A percentile compares a stretch with the other conserved stretches of the same genome.
Conservation (phyloP, 2,329 filamentous ascomycete species). For the Juglanconis juglandina region DNA sequence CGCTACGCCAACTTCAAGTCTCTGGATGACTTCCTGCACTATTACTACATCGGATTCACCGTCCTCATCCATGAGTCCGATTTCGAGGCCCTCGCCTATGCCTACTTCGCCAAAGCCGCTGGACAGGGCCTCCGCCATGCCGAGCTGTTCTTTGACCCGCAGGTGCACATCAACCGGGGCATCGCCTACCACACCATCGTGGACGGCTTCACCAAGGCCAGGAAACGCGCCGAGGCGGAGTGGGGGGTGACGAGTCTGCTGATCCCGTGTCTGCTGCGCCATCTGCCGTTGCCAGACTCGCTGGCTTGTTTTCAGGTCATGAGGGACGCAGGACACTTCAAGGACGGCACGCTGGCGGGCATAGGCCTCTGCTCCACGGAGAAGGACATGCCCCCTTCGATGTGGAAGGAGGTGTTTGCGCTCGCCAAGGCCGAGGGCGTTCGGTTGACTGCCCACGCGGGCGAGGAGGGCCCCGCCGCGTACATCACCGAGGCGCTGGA, state of each 20-base stretch:
- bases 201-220: conserved; percentile 58
- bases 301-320: conserved; percentile 42
- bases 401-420: conserved; percentile 61
- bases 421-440: conserved; percentile 51
- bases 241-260: conserved; percentile 64
- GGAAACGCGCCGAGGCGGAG: conserved; percentile 56
- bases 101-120: conserved; percentile 65
- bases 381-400: conserved; percentile 40
- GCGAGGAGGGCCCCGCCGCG: conserved; percentile 67
- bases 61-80: conserved; percentile 64
- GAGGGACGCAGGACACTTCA: conserved; percentile 40
- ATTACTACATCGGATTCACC: conserved; percentile 75
- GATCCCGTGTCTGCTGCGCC: conserved; percentile 70
- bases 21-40: conserved; percentile 73
- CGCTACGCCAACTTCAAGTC: conserved; percentile 67
- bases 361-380: conserved; percentile 30
- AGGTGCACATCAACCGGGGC: conserved; percentile 65
- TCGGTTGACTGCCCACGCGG: conserved; percentile 68
- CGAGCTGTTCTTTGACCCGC: conserved; percentile 79
- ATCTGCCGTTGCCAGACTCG: conserved; percentile 61
- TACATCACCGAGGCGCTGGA: conserved; percentile 66
- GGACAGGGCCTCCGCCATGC: conserved; percentile 66
- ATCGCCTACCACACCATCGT: conserved; percentile 63
- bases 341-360: conserved; percentile 28
- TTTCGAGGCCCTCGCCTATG: conserved; percentile 69